Percentiles rank a stretch among this genome's conserved stretches.
These are phyloP conservation scores for Knufia fluminis DNA, from an alignment of 2,329 filamentous ascomycete genomes.

Conservation along the genomic window DNA sequence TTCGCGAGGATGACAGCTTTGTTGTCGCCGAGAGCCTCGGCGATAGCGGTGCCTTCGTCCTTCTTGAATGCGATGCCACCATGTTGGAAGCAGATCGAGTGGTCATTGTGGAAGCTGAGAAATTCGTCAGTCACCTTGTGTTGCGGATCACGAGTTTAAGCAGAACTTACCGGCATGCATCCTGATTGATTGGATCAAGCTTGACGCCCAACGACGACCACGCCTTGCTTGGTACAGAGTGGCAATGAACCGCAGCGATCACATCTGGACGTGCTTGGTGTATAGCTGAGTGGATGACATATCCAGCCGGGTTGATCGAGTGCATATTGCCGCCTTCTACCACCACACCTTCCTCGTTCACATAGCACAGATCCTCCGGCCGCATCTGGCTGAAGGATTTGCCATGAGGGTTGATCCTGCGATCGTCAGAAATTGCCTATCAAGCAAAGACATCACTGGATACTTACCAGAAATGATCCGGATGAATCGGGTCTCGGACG, in stretches of 20 bases:
- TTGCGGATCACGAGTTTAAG: slow-evolving; percentile 35
- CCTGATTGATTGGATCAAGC: slow-evolving; percentile 52
- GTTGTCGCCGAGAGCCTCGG: slow-evolving; percentile 36
- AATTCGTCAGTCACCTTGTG: slow-evolving; percentile 23
- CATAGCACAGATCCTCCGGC: slow-evolving; percentile 31
- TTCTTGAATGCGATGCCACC: slow-evolving; percentile 33
- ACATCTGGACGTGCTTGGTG: slow-evolving; percentile 52
- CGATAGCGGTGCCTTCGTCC: slow-evolving; percentile 32
- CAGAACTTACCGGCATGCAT: slow-evolving; percentile 32
- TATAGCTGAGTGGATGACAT: slow-evolving; percentile 53
- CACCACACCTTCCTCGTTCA: slow-evolving; percentile 33
- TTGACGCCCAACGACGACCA: slow-evolving; percentile 53
- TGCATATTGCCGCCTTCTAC: slow-evolving; percentile 33
- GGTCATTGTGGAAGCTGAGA: slow-evolving; percentile 26
- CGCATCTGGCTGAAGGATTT: slow-evolving; percentile 35
- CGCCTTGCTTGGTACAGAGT: slow-evolving; percentile 50
- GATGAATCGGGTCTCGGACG: slow-evolving; percentile 29
- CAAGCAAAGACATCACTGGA: slow-evolving; percentile 13
- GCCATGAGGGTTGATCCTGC: slow-evolving; percentile 19
- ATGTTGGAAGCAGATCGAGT: slow-evolving; percentile 32
- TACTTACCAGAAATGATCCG: slow-evolving; percentile 27
- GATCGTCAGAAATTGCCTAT: slow-evolving; percentile 36
- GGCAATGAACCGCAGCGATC: slow-evolving; percentile 49
- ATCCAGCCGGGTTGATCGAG: slow-evolving; percentile 40
- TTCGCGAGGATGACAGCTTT: slow-evolving; percentile 49